Evolutionary conservation across 2,329 filamentous ascomycete genomes (phyloP), one percentile per base, ranked within the genome.

Genomic region (Xylariaceae sp.): DNA sequence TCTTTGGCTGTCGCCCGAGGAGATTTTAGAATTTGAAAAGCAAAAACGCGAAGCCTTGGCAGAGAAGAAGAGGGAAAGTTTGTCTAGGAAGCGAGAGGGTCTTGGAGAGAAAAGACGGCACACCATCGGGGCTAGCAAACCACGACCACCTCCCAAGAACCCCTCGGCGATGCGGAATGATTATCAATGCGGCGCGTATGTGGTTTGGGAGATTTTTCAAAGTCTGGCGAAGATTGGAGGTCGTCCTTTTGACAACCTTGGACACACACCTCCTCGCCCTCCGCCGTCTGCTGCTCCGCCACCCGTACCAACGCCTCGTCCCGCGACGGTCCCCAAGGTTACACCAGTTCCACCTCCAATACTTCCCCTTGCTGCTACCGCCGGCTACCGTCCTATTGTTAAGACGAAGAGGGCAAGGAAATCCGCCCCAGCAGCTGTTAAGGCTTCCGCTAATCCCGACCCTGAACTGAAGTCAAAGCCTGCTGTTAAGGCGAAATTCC

Each of bases 1-100:
- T 46, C 74, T 89, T 3, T 89, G 85, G 85, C 72, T 83, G 54
- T 79, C 79, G 0, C 77, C 78, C 0, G 77, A 75, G 0, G 71
- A 76, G 1, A 67, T 74, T 5, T 55, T 67, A 0, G 72, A 74
- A 14, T 71, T 74, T 20, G 77, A 79, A 46, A 77, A 75, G 53
- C 72, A 74, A 45, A 80, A 63, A 44, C 74, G 63, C 32, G 73
- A 74, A 50, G 61, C 65, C 40, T 58, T 71, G 44, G 67, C 71
- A 6, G 69, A 65, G 37, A 64, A 65, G 44, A 69, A 65, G 46
- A 65, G 29, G 26, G 65, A 67, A 40, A 64, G 21, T 14, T 7
- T 65, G 26, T 48, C 53, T 12, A 67, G 60, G 54, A 69, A 67
- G 48, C 60, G 60, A 9, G 64, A 63, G 7, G 58, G 52, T 43